Evolutionary conservation across 441 rosid species (phyloP), one percentile per base, ranked within the genome.

Genomic region (Populus hybrid): DNA sequence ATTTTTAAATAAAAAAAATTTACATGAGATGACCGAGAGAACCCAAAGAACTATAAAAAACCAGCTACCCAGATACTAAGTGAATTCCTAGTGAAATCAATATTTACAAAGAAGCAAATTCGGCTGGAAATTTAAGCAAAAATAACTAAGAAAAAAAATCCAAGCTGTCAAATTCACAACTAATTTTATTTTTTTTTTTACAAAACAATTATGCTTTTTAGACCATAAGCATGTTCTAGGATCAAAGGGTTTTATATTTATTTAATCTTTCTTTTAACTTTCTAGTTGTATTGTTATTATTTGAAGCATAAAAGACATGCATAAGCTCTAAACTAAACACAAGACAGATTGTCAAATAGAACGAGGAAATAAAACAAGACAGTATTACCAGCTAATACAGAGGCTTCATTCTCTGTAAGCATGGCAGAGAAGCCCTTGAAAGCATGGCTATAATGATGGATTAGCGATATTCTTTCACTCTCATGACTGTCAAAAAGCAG

Each of bases 391-490:
- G 95, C 84, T 77, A 92, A 78, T 9, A 64, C 59, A 73, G 94
- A 89, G 68, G 97, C 97, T 87, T 94, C 95, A 64, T 75, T 77
- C 56, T 86, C 80, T 1, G 93, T 94, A 26, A 92, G 98, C 90
- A 89, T 81, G 77, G 92, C 95, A 45, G 95, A 91, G 89, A 94
- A 94, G 18, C 98, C 97, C 71, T 78, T 89, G 63, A 94, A 91
- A 69, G 93, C 91, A 84, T 91, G 91, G 53, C 69, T 67, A 69
- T 92, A 92, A 72, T 87, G 92, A 78, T 86, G 93, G 78, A 86
- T 78, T 66, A 87, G 70, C 45, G 82, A 72, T 77, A 78, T 79
- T 80, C 88, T 87, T 61, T 84, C 87, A 71, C 77, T 83, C 72
- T 86, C 88, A 72, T 82, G 74, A 36, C 94, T 92, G 86, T 74